Evolutionary conservation across 108 stramenopile species (phyloP).

Genomic region (Fragilariopsis cylindrus): DNA sequence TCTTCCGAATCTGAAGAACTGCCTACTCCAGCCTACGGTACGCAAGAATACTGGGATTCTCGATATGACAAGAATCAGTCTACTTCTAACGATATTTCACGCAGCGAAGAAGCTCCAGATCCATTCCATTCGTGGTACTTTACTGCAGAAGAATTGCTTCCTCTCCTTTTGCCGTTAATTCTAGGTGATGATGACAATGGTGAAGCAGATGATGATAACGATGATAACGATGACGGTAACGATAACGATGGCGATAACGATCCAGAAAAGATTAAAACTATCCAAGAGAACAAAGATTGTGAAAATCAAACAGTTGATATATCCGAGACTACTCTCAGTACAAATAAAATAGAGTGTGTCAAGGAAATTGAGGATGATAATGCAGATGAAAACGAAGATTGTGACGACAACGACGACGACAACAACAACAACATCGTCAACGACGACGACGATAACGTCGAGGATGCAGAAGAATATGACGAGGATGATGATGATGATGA

Average conservation of each 20-base stretch:
- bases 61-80: conserved; percentile 43
- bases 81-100: conserved; percentile 1
- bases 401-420: conserved; percentile 35
- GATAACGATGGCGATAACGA: neutral
- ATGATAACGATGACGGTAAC: conserved; percentile 27
- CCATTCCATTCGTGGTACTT: conserved; percentile 85
- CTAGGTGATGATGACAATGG: conserved; percentile 38
- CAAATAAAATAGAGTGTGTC: neutral
- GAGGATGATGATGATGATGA: conserved; percentile 36
- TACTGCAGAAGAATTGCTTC: conserved; percentile 70
- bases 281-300: neutral
- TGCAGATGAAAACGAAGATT: conserved; percentile 17
- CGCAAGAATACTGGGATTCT: conserved; percentile 76
- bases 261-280: neutral
- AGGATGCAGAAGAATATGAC: conserved; percentile 34
- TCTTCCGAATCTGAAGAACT: neutral
- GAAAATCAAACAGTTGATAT: conserved; percentile 7
- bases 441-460: conserved; percentile 15
- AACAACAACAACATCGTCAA: conserved; percentile 21
- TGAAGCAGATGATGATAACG: conserved; percentile 15
- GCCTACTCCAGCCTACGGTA: conserved; percentile 55
- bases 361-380: conserved; percentile 20
- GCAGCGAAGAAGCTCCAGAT: conserved; percentile 42
- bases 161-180: conserved; percentile 70
- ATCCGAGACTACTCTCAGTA: neutral